phyloP scores from a whole-genome alignment of 1,284 basidiomycete species.

The Apiotrichum brassicae region DNA sequence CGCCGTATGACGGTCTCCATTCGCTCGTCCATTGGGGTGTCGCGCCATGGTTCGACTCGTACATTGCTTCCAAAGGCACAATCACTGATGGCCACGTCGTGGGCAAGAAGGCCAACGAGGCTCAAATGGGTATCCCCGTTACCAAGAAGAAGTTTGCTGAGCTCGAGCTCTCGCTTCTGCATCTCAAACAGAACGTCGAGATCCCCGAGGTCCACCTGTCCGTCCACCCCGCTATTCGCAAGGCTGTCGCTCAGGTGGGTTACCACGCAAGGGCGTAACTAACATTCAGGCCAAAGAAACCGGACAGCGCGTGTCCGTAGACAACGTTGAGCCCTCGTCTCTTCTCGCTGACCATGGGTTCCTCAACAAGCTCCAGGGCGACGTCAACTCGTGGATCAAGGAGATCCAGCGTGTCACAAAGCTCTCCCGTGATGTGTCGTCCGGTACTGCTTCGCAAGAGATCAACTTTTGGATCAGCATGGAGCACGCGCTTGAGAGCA shows the following conservation, averaged over 20 bases:
- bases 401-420: slow-evolving; percentile 96
- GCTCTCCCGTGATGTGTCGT: slow-evolving; percentile 82
- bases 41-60: slow-evolving; percentile 97
- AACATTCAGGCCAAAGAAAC: slow-evolving; percentile 29
- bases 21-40: slow-evolving; percentile 94
- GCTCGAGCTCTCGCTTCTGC: slow-evolving; percentile 88
- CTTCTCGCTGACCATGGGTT: slow-evolving; percentile 78
- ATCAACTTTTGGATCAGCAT: slow-evolving; percentile 98
- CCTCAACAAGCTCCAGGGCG: slow-evolving; percentile 85
- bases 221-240: slow-evolving; percentile 83
- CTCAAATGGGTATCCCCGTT: slow-evolving; percentile 92
- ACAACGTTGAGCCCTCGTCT: slow-evolving; percentile 41
- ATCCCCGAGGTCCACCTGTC: slow-evolving; percentile 93
- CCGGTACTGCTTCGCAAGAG: slow-evolving; percentile 94
- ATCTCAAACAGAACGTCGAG: slow-evolving; percentile 97
- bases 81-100: slow-evolving; percentile 39
- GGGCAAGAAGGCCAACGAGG: slow-evolving; percentile 66
- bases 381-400: slow-evolving; percentile 98
- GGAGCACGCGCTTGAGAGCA: slow-evolving; percentile 86
- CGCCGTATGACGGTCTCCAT: slow-evolving; percentile 92
- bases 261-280: too few species aligned
- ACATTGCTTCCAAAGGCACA: slow-evolving; percentile 56
- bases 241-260: slow-evolving; percentile 69
- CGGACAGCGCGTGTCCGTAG: slow-evolving; percentile 39
- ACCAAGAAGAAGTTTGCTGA: slow-evolving; percentile 99